Base-by-base conservation (phyloP, 139 green algal species). In the Spirogloea muscicola region DNA sequence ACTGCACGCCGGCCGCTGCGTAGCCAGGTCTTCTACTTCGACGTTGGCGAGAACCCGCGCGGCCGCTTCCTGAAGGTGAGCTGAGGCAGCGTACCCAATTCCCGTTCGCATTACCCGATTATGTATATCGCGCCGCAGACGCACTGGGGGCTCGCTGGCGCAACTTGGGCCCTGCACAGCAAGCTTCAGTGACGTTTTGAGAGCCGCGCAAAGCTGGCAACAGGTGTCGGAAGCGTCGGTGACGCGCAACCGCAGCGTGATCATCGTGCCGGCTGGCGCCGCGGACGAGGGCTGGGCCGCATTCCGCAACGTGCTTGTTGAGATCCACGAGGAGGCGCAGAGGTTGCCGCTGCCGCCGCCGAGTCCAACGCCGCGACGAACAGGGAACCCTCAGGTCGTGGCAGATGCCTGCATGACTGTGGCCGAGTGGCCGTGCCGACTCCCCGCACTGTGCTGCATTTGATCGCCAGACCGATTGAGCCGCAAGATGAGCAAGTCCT, bases 1-100 rank as follows among this genome's bases (percentile, higher is more conserved):
- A 10, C 44, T 25, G 13, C 44, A 52, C 16, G 44, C 13, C 10
- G 10, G 44, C n/a, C n/a, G n/a, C n/a, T n/a, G n/a, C n/a, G n/a
- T n/a, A n/a, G n/a, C n/a, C 58, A 77, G 68, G 68, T 77, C 6
- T 88, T 88, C 48, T 87, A 84, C 58, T 88, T 87, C 63, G 83
- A 85, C 18, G 72, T 84, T 34, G 84, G 84, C 13, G 82, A 87
- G 49, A 88, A 88, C 37, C 58, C 72, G 4, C 74, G 84, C 18
- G 84, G 84, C 0, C 65, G 70, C 5, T 88, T 87, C 55, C 52
- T 88, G n/a, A 74, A 86, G 37, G 73, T 71, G 41, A 25, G n/a
- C n/a, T n/a, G n/a, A n/a, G n/a, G n/a, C n/a, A n/a, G n/a, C n/a
- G n/a, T n/a, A n/a, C n/a, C n/a, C n/a, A n/a, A n/a, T n/a, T n/a